Evolutionary conservation across 23 red algal species (phyloP), one percentile per base, ranked within the genome.

Genomic region (Gracilaria caudata): DNA sequence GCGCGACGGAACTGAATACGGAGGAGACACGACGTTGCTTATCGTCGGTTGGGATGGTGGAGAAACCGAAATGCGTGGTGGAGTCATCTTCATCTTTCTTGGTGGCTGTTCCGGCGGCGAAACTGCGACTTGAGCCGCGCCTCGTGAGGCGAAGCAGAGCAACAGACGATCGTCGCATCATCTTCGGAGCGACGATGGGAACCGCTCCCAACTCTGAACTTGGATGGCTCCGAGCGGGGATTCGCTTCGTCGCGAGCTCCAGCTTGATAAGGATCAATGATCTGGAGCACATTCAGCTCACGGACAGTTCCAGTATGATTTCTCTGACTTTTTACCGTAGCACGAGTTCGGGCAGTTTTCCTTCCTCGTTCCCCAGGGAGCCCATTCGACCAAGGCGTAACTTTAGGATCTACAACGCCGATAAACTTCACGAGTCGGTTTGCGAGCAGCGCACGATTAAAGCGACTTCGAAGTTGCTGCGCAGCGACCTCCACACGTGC

Each of bases 1-100:
- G 76, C 20, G 97, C 97, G 6, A 99, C 97, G 13, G 87, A 92
- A 39, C 34, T 55, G 61, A 99, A 99, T 7, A 99, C 97, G n/a
- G 51, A 72, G 37, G 68, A 57, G 13, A 99, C 97, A 21, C 90
- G 74, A 12, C 54, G 61, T 61, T 81, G 74, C 79, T 99, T 94
- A 29, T 91, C 79, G 7, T 46, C 66, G 0, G 79, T 46, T 25
- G 63, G 86, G 5, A 91, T 81, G 46, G 64, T 63, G 11, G 61
- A 73, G 28, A 64, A 91, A 19, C 94, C 86, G 54, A 96, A 96
- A 68, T 90, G 86, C n/a, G 93, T 95, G 24, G 37, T 75, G 3
- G 70, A 49, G 20, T 36, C 37, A 39, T 71, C 65, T 39, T 36
- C 37, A 39, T 71, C 65, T 39, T 36, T 21, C 65, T n/a, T 41